Evolutionary conservation across 225 moss, liverwort and hornwort species (phyloP).

Genomic region (Physcomitrium patens): DNA sequence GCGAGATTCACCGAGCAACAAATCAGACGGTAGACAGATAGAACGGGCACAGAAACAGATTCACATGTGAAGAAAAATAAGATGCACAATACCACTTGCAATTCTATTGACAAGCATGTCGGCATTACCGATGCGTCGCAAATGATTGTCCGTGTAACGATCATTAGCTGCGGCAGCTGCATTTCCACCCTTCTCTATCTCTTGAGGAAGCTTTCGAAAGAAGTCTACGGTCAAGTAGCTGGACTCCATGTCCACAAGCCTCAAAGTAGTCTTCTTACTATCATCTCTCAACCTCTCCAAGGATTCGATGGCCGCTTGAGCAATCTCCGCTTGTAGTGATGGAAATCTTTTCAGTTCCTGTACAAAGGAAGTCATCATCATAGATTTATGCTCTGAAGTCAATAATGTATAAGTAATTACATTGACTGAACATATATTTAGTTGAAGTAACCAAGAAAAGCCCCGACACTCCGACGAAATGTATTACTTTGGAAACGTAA

Average conservation of each 20-base stretch:
- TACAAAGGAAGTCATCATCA: background rate
- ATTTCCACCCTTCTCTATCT: conserved; percentile 88
- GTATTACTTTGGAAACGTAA: background rate
- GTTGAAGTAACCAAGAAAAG: too few relatives aligned
- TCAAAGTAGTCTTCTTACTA: conserved; percentile 84
- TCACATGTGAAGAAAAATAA: too few relatives aligned
- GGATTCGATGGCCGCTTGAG: conserved; percentile 84
- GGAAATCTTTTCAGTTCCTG: conserved; percentile 94
- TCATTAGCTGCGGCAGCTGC: conserved; percentile 73
- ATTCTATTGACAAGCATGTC: too few relatives aligned
- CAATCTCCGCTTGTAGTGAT: conserved; percentile 84
- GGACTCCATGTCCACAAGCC: conserved; percentile 94
- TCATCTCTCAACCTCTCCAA: conserved; percentile 91
- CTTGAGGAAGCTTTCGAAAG: conserved; percentile 96
- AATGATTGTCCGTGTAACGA: conserved; percentile 90
- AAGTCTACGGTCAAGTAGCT: conserved; percentile 97
- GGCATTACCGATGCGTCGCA: conserved; percentile 76
- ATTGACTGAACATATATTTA: too few relatives aligned
- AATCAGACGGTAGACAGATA: too few relatives aligned
- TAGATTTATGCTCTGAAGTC: too few relatives aligned
- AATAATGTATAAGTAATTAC: too few relatives aligned
- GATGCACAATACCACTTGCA: too few relatives aligned
- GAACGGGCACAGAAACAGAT: too few relatives aligned
- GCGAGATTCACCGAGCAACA: too few relatives aligned
- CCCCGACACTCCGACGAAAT: background rate